Evolutionary conservation across 208 protist genomes (phyloP), one percentile per base, ranked within the genome.

Genomic region (Trichomonas vaginalis): DNA sequence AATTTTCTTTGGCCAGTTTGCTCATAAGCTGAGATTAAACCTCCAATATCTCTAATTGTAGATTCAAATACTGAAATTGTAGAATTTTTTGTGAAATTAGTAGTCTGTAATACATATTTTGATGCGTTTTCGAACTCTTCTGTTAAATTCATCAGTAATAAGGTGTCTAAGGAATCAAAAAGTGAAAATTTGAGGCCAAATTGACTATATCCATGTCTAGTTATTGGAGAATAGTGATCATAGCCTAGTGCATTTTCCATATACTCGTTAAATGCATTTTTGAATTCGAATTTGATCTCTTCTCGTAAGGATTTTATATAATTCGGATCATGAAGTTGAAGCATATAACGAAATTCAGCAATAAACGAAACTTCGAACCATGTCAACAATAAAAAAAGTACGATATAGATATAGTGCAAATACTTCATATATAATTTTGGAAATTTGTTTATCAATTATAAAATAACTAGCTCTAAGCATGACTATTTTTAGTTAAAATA

Each of bases 1-100:
- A 92, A 97, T 96, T 12, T 95, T 45, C 0, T 97, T 39, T 98
- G 96, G 27, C 88, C 40, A 27, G 97, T 97, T 12, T 98, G 90
- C 9, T 97, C 70, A 90, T 97, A 98, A 9, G 97, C 97, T 39
- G 97, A 88, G 0, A 98, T 62, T 42, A 98, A 96, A 27, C 97
- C 97, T 40, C 97, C 97, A 17, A 98, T 23, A 56, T 97, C 95
- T 45, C 98, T 49, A 96, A 98, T 98, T 21, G 32, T 97, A 27
- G 97, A 97, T 96, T 98, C 98, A 96, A 98, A 98, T 15, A 98
- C 51, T 42, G 95, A 97, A n/a, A 56, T 45, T 37, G 47, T 83
- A 15, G 35, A 83, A 83, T 83, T 83, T 83, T 32, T 27, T 8
- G 17, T 70, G 21, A 32, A 70, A 32, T 70, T 27, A 4, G 56